Base-by-base conservation (phyloP, 257 asterid genomes). In the Solanum ossicruentum region DNA sequence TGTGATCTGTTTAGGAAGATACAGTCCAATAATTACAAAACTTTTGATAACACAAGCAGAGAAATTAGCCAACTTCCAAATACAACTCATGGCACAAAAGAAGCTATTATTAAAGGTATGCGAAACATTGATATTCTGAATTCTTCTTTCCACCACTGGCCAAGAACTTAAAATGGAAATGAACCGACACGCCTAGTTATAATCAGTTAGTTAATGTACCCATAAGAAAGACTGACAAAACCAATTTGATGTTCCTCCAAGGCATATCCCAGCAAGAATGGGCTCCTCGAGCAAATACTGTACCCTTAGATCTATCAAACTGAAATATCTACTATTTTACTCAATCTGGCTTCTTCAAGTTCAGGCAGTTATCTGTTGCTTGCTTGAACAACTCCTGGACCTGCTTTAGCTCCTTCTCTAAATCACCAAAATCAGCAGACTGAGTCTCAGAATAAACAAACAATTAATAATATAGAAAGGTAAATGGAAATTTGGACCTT, bases 331-430 rank as follows among this genome's bases (percentile, higher is more conserved):
- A 26, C 82, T 41, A 13, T 28, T 26, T 43, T 78, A 52, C 16
- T 91, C 86, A 95, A 7, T 96, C 97, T 12, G 95, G 95, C 86
- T 90, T 96, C 94, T 92, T 93, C 32, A 91, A 89, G 94, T 95
- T 96, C 90, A 96, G 86, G 91, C 97, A 97, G 93, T 93, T 91
- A 84, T 93, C 94, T 4, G 96, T 87, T 82, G 97, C 97, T 87
- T 93, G 95, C 82, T 93, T 84, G 88, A 93, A 95, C 89, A 96
- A 56, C 86, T 96, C 98, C 86, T 92, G 98, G 66, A 94, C 98
- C 89, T 94, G 98, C 91, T 91, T 90, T 8, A 93, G 89, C 89
- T 93, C 96, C 90, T 88, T 92, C 83, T 93, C 97, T 93, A 54
- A 20, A 78, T 20, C 45, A 84, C 43, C 60, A 78, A 65, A 84